Evolutionary conservation across 371 early-diverging fungal genomes (phyloP), one percentile per base, ranked within the genome.

Genomic region (Sporodiniella umbellata): DNA sequence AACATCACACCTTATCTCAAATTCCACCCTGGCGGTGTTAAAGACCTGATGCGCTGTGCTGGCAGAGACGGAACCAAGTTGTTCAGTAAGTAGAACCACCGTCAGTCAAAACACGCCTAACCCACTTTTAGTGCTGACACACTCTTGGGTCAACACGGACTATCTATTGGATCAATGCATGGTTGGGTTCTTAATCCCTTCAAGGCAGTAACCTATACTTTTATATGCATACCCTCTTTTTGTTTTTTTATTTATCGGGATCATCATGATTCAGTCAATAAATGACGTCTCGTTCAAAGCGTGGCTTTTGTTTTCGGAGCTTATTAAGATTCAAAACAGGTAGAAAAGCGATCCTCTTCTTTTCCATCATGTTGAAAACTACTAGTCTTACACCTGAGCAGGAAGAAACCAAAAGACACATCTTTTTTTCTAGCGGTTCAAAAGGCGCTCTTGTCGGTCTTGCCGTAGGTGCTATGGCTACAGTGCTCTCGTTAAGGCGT

Each of bases 81-180:
- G 44, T 97, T 96, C 54, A 83, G 89, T 88, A 81, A 68, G 84
- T 70, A 0, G 5, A 1, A 6, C 17, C 26, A 30, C 6, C 33
- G 2, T 8, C 2, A 8, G 19, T 21, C 3, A 33, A 17, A 8
- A n/a, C 22, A 4, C 30, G 7, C 30, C 30, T 10, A 28, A 7
- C 30, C 30, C 30, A 40, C 17, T 23, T 43, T 26, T 66, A 88
- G 86, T 84, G 79, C 68, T 87, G 50, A 89, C 88, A 12, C 98
- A 97, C 71, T 75, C 91, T 37, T 97, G 98, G 98, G 96, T 97
- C 21, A 97, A 95, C 62, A 77, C 80, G 18, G 95, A 96, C 28
- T 75, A 73, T 40, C 80, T 90, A 65, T 71, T 95, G 22, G 91
- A 92, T 48, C 80, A 86, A 49, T 94, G 95, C 51, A 64, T 87